These are phyloP conservation scores for Hordeum vulgare DNA, from an alignment of 176 grass and related monocot species.

Conservation along the genomic window MorexV3_pseudomolecules_assembly NC_058523.1:12976127-12976626, in stretches of 20 bases:
- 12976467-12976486: too few species aligned
- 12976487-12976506: too few species aligned
- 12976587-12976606: too few species aligned
- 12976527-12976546: too few species aligned
- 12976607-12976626: too few species aligned
- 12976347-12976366: background rate
- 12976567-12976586: too few species aligned
- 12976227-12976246: background rate
- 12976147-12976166: background rate
- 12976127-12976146: background rate
- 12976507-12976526: too few species aligned
- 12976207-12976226: background rate
- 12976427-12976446: too few species aligned
- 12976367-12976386: background rate
- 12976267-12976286: background rate
- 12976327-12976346: background rate
- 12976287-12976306: background rate
- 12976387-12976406: background rate
- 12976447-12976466: too few species aligned
- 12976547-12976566: too few species aligned
- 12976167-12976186: too few species aligned
- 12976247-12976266: background rate
- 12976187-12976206: background rate
- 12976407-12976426: too few species aligned
- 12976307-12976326: background rate